Conservation (phyloP, 371 early-diverging fungal genomes). For the Thermomucor indicae-seudaticae region DNA sequence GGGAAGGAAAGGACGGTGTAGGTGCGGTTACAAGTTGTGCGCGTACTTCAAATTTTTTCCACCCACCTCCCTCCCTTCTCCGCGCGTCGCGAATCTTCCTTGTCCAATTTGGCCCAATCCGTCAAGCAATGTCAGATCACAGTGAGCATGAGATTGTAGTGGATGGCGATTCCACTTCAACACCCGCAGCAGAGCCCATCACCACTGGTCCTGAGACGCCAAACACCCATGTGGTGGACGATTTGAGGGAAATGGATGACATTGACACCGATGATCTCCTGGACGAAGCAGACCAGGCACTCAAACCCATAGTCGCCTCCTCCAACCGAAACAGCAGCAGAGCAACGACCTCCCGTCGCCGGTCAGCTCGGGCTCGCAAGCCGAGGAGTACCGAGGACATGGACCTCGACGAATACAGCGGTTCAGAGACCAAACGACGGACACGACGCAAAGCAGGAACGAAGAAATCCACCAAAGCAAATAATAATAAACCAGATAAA, state of each 20-base stretch:
- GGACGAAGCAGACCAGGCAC: slow-evolving; percentile 9
- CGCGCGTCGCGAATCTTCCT: no score
- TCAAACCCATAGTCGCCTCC: slow-evolving; percentile 2
- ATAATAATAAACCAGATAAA: slow-evolving; percentile 2
- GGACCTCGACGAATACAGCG: slow-evolving; percentile 2
- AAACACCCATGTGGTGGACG: no score
- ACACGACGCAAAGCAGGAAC: slow-evolving; percentile 1
- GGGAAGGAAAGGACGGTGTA: no score
- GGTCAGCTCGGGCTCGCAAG: background rate
- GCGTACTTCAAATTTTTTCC: no score
- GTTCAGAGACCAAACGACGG: background rate
- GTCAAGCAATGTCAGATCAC: slow-evolving; percentile 14
- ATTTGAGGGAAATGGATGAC: slow-evolving; percentile 16
- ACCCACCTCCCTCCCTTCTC: no score
- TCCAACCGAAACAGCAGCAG: slow-evolving; percentile 4
- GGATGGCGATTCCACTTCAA: slow-evolving; percentile 8
- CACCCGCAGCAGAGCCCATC: background rate
- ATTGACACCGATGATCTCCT: slow-evolving; percentile 29
- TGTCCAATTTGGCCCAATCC: no score
- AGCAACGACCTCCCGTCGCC: background rate
- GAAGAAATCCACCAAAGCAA: background rate
- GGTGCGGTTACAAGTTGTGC: no score
- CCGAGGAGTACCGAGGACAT: slow-evolving; percentile 11
- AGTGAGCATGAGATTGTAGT: slow-evolving; percentile 13
- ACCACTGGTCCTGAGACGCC: no score